Evolutionary conservation across 495 filamentous ascomycete genomes (phyloP).

Genomic region (Saxophila tyrrhenica): DNA sequence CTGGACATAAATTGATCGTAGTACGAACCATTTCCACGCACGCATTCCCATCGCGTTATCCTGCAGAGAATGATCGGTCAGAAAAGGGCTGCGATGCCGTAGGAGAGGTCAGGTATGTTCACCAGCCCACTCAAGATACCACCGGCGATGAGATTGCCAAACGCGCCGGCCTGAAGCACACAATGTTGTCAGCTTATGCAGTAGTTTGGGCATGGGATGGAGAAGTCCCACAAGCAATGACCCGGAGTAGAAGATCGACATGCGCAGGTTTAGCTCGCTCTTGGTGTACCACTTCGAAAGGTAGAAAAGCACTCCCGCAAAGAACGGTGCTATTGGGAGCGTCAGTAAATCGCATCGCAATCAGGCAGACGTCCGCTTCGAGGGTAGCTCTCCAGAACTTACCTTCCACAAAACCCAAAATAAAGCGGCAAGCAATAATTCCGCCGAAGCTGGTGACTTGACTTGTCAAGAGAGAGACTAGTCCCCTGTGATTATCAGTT

Average conservation of each 20-base stretch:
- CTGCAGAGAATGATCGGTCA: no score
- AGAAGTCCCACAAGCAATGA: constrained; percentile 19
- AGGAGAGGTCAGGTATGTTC: no score
- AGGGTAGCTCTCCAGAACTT: no score
- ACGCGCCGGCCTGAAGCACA: constrained; percentile 23
- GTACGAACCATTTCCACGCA: constrained; percentile 18
- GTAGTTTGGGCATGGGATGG: neutral
- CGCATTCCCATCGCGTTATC: constrained; percentile 14
- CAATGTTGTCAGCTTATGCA: neutral
- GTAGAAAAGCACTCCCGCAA: constrained; percentile 41
- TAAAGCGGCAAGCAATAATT: constrained; percentile 43
- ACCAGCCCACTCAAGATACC: constrained; percentile 30
- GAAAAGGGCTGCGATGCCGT: no score
- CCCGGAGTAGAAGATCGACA: constrained; percentile 38
- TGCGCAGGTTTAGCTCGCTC: constrained; percentile 46
- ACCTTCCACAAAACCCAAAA: constrained; percentile 29
- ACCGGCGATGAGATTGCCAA: constrained; percentile 32
- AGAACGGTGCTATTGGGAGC: constrained; percentile 24
- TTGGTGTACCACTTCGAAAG: constrained; percentile 52
- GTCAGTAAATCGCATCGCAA: neutral
- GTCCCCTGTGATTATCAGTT: constrained; percentile 23
- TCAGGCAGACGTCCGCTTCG: no score
- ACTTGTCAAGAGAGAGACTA: constrained; percentile 40
- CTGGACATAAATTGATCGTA: no score
- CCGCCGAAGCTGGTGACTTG: constrained; percentile 40